Base-by-base conservation (phyloP, 192 early-diverging fungal genomes). In the Podila clonocystis region DNA sequence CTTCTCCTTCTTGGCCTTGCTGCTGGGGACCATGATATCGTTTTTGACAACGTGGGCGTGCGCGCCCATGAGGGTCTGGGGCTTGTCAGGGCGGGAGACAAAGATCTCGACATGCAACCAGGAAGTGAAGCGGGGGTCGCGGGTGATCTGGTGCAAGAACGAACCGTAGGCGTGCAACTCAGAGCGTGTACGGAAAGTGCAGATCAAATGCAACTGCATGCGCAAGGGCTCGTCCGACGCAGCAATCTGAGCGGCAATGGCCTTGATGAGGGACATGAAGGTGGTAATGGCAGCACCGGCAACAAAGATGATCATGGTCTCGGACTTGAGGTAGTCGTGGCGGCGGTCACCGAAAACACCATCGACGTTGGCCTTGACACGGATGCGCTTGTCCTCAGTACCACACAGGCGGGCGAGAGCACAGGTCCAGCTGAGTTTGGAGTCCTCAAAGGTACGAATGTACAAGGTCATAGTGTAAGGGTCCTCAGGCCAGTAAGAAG, bases 281-380 rank as follows among this genome's bases (percentile, higher is more conserved):
- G 74, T 75, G 0, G 74, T 75, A 57, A 75, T 68, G 2, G 74
- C 74, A 11, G 74, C 74, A 48, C 74, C 74, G 41, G 74, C 75
- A 38, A 64, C 65, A 59, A 59, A 72, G 28, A 79, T 79, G 26
- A 79, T 55, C 65, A 79, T 73, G 2, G 62, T 65, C 34, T 80
- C 77, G 3, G 77, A 80, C 45, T 80, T 80, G 38, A 80, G 67
- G 29, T 80, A 80, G 17, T 80, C 71, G 9, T 80, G 77, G 34
- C 71, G 77, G 61, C 77, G 77, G 31, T 80, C 77, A 33, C 77
- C 77, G 61, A 80, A 80, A 55, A 80, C 77, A 61, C 77, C 77
- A 24, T 80, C 77, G 26, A 80, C 67, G 30, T 80, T 80, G 31
- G 77, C 57, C 77, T 45, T 63, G 50, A 80, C 61, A 28, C 77